Base-by-base conservation (phyloP, 2,329 filamentous ascomycete genomes). In the Colletotrichum trifolii region DNA sequence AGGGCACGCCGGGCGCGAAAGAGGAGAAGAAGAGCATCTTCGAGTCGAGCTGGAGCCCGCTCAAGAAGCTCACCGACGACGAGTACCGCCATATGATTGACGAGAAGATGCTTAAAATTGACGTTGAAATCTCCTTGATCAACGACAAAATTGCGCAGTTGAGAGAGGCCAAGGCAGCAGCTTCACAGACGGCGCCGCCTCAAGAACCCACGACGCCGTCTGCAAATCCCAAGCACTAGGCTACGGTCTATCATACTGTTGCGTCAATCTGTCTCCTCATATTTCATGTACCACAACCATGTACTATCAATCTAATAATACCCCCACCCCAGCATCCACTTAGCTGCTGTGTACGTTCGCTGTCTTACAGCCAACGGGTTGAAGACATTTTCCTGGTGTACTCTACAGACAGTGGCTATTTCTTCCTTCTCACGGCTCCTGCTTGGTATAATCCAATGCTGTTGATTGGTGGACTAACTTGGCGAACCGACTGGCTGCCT, bases 121-220 rank as follows among this genome's bases (percentile, higher is more conserved):
- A 96, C 69, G 91, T 87, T 1, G 91, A 95, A 67, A 93, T 96
- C 75, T 89, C 91, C 0, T 76, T 96, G 6, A 82, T 95, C 40
- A 91, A 96, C 71, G 92, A 95, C 58, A 88, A 87, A 72, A 92
- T 96, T 69, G 84, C 73, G 2, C 75, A 77, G 48, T 56, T 82
- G 17, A 68, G 70, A 58, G 61, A 64, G n/a, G 49, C 58, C n/a
- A 66, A 60, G 39, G 43, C 34, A 10, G 54, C 54, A 15, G 61
- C 33, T 3, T 45, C 62, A 11, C 34, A 35, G n/a, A 17, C 40
- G 13, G 2, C 50, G 25, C 25, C 25, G 25, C 4, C 25, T 7
- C 50, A n/a, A 4, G 39, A 53, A 10, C n/a, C 54, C 8, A 5
- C 6, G 15, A 12, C 42, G 1, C 60, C 53, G 7, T 9, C 40